These are phyloP conservation scores for Myxozyma neotropica DNA, from an alignment of 805 yeast species.

Conservation along the genomic window DNA sequence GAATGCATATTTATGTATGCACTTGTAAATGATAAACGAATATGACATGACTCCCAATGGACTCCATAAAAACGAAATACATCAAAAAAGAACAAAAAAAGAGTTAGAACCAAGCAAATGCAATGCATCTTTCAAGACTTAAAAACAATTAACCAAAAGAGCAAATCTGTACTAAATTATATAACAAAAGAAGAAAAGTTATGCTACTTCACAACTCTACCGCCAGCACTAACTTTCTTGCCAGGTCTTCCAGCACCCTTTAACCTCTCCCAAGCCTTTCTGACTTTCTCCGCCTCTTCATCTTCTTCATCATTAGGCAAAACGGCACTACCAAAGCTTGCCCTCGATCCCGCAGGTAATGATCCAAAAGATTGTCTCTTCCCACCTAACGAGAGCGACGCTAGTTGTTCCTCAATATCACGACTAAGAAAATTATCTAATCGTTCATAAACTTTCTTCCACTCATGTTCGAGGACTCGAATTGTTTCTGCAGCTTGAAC, in stretches of 20 bases:
- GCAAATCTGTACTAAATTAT: background rate
- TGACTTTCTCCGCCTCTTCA: conserved; percentile 17
- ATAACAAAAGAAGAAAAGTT: background rate
- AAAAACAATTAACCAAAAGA: background rate
- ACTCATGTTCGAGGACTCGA: conserved; percentile 27
- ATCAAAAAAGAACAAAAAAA: background rate
- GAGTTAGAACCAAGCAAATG: background rate
- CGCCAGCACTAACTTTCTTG: conserved; percentile 27
- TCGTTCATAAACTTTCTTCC: conserved; percentile 30
- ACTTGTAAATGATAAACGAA: background rate
- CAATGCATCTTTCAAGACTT: no score
- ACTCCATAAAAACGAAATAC: background rate
- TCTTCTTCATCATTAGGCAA: conserved; percentile 11
- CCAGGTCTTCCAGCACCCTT: conserved; percentile 17
- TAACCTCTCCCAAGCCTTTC: conserved; percentile 22
- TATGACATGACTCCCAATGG: background rate
- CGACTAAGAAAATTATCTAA: conserved; percentile 19
- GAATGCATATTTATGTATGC: background rate
- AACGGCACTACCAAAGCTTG: background rate
- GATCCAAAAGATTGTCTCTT: background rate
- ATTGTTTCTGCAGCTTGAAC: conserved; percentile 26
- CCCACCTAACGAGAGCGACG: background rate
- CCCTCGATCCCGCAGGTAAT: background rate
- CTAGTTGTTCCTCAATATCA: background rate
- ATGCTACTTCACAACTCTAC: conserved; percentile 18